Percentiles rank a stretch among this genome's conserved stretches.
Evolutionary conservation across 306 rosid genomes (phyloP).

Genomic region (Boehmeria nivea): DNA sequence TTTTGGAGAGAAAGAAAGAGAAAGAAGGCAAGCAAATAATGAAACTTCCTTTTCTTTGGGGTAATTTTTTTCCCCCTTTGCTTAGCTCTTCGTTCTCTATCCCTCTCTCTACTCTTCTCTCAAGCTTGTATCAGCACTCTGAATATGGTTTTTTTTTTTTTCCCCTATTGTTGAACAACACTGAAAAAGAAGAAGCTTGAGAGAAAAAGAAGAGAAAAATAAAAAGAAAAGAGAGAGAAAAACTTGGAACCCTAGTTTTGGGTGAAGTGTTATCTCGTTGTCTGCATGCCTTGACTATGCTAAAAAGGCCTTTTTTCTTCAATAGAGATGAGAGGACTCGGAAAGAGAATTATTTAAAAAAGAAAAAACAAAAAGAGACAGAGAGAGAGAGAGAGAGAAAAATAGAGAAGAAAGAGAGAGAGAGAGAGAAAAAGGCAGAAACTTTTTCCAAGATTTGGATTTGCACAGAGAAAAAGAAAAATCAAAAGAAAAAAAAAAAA

Average conservation of each 20-base stretch:
- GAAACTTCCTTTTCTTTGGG: no score
- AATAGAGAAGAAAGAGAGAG: constrained; percentile 8
- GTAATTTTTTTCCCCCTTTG: constrained; percentile 6
- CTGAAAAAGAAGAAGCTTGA: background rate
- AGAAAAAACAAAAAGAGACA: background rate
- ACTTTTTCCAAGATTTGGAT: no score
- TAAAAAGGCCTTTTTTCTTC: constrained; percentile 12
- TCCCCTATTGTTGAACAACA: background rate
- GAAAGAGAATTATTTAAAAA: background rate
- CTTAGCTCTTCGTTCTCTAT: constrained; percentile 62
- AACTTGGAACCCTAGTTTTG: constrained; percentile 58
- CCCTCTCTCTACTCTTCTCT: constrained; percentile 25
- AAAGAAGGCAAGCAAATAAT: constrained; percentile 48
- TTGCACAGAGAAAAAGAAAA: background rate
- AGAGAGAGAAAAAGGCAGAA: background rate
- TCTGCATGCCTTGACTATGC: constrained; percentile 65
- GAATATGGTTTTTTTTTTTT: constrained; percentile 1
- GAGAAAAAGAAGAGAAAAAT: constrained; percentile 7
- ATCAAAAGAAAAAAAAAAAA: background rate
- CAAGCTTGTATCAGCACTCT: constrained; percentile 4
- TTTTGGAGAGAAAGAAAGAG: constrained; percentile 59
- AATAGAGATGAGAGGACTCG: constrained; percentile 6
- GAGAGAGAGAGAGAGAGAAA: constrained; percentile 5
- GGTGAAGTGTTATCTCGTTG: constrained; percentile 24
- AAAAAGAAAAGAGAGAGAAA: background rate